Conservation (phyloP, 805 yeast species). For the Wickerhamomyces pijperi region DNA sequence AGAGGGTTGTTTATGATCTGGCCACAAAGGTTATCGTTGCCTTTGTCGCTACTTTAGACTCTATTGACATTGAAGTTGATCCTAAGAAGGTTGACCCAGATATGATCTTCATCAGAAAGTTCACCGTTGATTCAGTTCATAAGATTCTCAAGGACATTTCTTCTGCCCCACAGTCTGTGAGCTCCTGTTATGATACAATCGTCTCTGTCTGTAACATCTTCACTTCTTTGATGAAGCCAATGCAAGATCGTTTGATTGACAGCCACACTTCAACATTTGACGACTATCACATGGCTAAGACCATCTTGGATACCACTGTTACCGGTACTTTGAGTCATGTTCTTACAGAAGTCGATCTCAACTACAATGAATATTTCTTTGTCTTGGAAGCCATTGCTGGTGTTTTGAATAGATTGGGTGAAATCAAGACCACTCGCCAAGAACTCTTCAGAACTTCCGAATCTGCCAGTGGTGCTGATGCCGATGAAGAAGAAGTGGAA, state of each 20-base stretch:
- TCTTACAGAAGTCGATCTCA: slow-evolving; percentile 59
- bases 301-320: slow-evolving; percentile 58
- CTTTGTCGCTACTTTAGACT: slow-evolving; percentile 46
- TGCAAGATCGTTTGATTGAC: slow-evolving; percentile 12
- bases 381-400: slow-evolving; percentile 49
- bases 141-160: slow-evolving; percentile 49
- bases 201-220: slow-evolving; percentile 23
- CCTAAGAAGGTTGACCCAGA: slow-evolving; percentile 52
- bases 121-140: slow-evolving; percentile 56
- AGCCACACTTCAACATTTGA: slow-evolving; percentile 40
- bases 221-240: slow-evolving; percentile 16
- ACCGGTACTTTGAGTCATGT: slow-evolving; percentile 46
- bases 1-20: slow-evolving; percentile 44
- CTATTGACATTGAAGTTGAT: slow-evolving; percentile 21
- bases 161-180: slow-evolving; percentile 23
- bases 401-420: slow-evolving; percentile 46
- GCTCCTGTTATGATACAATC: slow-evolving; percentile 42
- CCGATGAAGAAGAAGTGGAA: slow-evolving; percentile 45
- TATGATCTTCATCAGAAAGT: slow-evolving; percentile 61
- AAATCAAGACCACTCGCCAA: slow-evolving; percentile 44
- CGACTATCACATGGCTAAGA: slow-evolving; percentile 49
- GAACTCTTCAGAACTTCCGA: slow-evolving; percentile 40
- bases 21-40: slow-evolving; percentile 53
- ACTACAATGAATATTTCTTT: slow-evolving; percentile 54
- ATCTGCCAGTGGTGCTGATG: slow-evolving; percentile 28